Evolutionary conservation across 2,329 filamentous ascomycete species (phyloP), one percentile per base, ranked within the genome.

Genomic region (Calonectria crousiana): DNA sequence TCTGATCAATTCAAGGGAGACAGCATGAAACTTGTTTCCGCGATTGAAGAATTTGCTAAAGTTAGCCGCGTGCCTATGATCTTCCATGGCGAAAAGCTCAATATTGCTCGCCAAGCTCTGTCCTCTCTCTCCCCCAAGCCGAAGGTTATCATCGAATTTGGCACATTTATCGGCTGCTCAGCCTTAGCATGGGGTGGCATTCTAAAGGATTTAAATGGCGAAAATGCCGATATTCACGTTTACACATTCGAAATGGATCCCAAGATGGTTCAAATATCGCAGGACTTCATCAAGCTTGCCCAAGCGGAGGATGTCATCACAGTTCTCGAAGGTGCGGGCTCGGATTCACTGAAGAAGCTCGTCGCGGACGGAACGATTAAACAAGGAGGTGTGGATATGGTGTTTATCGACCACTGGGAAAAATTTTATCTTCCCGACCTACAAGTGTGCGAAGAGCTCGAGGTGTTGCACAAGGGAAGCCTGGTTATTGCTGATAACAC

Each of bases 181-280:
- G 56, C 56, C 5, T 23, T 62, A 14, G 56, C 56, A 41, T 62
- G 36, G 56, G 56, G 56, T 1, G n/a, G 56, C 16, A 62, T 62
- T 10, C 36, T 62, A 6, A 62, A 62, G 18, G 23, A 41, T 20
- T 36, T 62, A 16, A 62, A 62, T 14, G n/a, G 36, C 18, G 56
- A 41, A 3, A 36, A 26, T 36, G 56, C 56, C 6, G 16, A 62
- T 9, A 62, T 62, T 41, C 56, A 62, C 14, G 56, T 62, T 16
- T 62, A 41, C 56, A 62, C 56, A 11, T 62, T 62, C 36, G 56
- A 62, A 62, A 62, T 62, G 56, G 56, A 62, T 14, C 56, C 56
- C 34, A 28, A 62, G 16, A 62, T 62, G 56, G 56, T 62, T 14
- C 23, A 62, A 30, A 30, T 62, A 41, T 28, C 56, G 26, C 56